Evolutionary conservation across 306 rosid species (phyloP), one percentile per base, ranked within the genome.

Genomic region (Rosa persica): DNA sequence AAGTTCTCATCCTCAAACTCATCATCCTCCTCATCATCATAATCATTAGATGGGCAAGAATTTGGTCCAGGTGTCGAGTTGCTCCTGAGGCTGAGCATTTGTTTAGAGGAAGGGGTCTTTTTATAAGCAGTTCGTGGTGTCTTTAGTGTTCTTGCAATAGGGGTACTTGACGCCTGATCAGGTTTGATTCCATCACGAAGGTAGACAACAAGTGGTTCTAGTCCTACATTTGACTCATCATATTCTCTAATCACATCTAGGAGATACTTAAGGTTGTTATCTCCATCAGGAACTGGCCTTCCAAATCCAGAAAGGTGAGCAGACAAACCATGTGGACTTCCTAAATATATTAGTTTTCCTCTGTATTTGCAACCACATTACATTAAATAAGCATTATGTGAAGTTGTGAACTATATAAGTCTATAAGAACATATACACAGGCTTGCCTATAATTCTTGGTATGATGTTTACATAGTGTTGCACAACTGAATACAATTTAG

Each of bases 181-280:
- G 98, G 98, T 80, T 89, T 92, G 54, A 79, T 87, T 47, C 96
- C 97, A 72, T 90, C 85, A 3, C 74, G 76, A 73, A 92, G 97
- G 87, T 81, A 94, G 25, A 75, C 72, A 55, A 88, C 92, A 22
- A 92, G 85, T 1, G 97, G 97, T 19, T 92, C 98, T 65, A 92
- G 84, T 44, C 96, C 97, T 74, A 92, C 84, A 0, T 86, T 89
- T 62, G 98, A 88, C 72, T 92, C 96, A 67, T 94, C 98, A 65
- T 88, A 90, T 82, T 92, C 98, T 82, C 73, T 88, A 46, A 94
- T 90, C 25, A 92, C 93, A 79, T 94, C 98, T n/a, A 94, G 81
- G 49, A 94, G 88, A 83, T 90, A 94, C 83, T 94, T 97, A 7
- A 90, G 75, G 75, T 81, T 78, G 80, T 92, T 89, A 73, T 94